Base-by-base conservation (phyloP, 345 rosid species). In the Schrenkiella parvula region DNA sequence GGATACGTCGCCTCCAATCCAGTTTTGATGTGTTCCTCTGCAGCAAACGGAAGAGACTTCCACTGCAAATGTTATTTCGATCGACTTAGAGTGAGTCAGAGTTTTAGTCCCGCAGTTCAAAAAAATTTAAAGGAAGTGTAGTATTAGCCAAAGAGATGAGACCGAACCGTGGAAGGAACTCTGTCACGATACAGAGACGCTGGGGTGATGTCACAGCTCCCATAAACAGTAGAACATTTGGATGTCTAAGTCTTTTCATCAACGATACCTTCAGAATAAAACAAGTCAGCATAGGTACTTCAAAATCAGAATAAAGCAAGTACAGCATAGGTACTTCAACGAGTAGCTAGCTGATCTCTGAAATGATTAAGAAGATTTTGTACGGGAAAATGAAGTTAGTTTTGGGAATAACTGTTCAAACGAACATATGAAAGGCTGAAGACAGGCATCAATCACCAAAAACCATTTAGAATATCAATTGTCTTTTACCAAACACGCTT, bases 121-220 rank as follows among this genome's bases (percentile, higher is more conserved):
- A 65, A 15, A 23, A 19, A 32, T 48, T 22, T 31, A 57, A 55
- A 35, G 5, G 42, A 66, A 41, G 47, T 46, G 54, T 23, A 64
- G 15, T 46, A 57, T 13, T 26, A 50, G 35, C 41, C 51, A 67
- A 57, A 43, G 63, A 73, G 57, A 71, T 64, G 63, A 70, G 75
- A 75, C 48, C 44, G 4, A 66, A 93, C 99, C 99, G 97, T 70
- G 99, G 97, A 76, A 93, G 99, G 81, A 93, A 93, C 81, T 93
- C 99, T 48, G 99, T 89, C 50, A 93, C 88, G 77, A 93, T 93
- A 84, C 97, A 93, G 75, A 93, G 95, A 53, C 88, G 96, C 72
- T 91, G 88, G 54, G 93, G 86, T n/a, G 91, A 88, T 75, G 96
- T 85, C 74, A 93, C 97, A 3, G 96, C 99, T 78, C 97, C 97